A percentile compares a stretch with the other conserved stretches of the same genome.
phyloP scores from a whole-genome alignment of 208 protist genomes.

The Wallacemonas collosoma region DNA sequence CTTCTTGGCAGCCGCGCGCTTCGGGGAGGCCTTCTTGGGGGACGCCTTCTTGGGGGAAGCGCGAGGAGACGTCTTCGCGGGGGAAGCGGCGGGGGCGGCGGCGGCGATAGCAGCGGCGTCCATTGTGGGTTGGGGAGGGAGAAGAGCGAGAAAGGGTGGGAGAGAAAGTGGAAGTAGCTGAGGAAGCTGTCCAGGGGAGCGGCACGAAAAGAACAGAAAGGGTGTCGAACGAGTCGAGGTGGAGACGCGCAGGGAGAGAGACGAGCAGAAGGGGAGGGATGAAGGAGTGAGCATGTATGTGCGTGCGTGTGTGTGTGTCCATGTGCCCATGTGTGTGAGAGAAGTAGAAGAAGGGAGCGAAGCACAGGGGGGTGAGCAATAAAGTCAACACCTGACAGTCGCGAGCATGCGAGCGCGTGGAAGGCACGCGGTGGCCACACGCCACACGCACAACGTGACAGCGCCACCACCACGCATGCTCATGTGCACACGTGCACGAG shows the following conservation, averaged over 20 bases:
- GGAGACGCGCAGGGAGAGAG: not conserved
- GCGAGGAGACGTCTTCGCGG: conserved; percentile 20
- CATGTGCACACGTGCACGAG: no score
- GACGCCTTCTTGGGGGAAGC: conserved; percentile 16
- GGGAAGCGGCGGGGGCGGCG: conserved; percentile 13
- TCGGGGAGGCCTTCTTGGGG: conserved; percentile 20
- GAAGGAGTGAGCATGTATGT: no score
- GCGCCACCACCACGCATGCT: no score
- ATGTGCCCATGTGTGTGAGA: no score
- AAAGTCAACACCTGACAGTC: no score
- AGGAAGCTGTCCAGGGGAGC: conserved; percentile 1
- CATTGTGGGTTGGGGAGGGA: not conserved
- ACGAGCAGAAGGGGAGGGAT: conserved; percentile 1
- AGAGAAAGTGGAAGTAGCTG: conserved; percentile 9
- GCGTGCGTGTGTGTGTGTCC: no score
- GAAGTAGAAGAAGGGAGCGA: no score
- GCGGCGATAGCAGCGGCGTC: conserved; percentile 17
- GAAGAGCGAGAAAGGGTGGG: conserved; percentile 1
- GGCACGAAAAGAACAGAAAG: not conserved
- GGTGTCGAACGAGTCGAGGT: not conserved
- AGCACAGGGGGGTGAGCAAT: no score
- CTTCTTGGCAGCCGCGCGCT: conserved; percentile 24
- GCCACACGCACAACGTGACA: no score
- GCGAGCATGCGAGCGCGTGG: no score
- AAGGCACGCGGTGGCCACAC: no score